Evolutionary conservation across 768 basidiomycete genomes (phyloP), one percentile per base, ranked within the genome.

Genomic region (Mycena amicta): DNA sequence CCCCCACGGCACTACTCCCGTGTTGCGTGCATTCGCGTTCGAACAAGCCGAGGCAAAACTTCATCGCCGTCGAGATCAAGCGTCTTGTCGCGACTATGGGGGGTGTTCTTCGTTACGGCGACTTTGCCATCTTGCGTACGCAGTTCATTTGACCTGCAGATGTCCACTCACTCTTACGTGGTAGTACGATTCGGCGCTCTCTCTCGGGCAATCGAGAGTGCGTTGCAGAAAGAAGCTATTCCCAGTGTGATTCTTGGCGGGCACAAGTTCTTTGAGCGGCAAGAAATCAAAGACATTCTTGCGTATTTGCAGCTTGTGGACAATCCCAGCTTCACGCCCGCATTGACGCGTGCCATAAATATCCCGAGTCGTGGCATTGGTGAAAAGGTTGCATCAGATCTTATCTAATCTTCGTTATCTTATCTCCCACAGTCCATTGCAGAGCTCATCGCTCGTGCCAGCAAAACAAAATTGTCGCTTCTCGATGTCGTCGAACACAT

Each of bases 111-210:
- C 75, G 73, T 20, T 93, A 85, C 79, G 83, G 83, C 25, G 93
- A 95, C 70, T 90, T 92, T 69, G 91, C 84, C 5, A 80, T 95
- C n/a, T 78, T 95, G n/a, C 74, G 91, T 92, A 60, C 65, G 89
- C 75, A 33, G 6, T 23, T 28, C 23, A 45, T 33, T 27, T 20
- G 33, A 27, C 37, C 50, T 18, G 39, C 20, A 4, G 37, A 53
- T 27, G 23, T 29, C 26, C 8, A 40, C 41, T 45, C 39, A 29
- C 39, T 56, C 3, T n/a, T 23, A n/a, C n/a, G n/a, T n/a, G 54
- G n/a, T 59, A 92, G 91, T 95, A 39, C 83, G 93, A 27, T 92
- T 86, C 66, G 93, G 90, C 69, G 88, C 92, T 0, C 74, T 92
- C 4, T 93, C 91, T 1, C 81, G 92, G 28, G 75, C 77, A 0